Percentiles rank a stretch among this genome's conserved stretches.
phyloP scores from a whole-genome alignment of 768 basidiomycete genomes.

The Suillus lakei region DNA sequence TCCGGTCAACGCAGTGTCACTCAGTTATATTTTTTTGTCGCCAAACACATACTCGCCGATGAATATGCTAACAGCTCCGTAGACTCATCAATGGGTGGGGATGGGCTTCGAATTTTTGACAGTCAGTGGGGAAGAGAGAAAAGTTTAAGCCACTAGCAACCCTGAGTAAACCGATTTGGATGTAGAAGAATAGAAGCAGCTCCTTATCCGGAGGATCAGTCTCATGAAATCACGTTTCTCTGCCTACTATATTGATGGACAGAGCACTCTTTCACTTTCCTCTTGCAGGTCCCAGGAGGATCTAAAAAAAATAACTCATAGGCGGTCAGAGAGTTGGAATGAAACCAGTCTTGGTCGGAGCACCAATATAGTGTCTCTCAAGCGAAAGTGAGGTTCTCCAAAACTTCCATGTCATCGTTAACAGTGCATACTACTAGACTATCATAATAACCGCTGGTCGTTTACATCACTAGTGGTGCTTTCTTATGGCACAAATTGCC shows the following conservation, averaged over 20 bases:
- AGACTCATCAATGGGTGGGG: too few species aligned
- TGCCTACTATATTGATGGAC: not conserved
- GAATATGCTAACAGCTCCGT: not conserved
- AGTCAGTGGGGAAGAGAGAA: not conserved
- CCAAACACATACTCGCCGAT: not conserved
- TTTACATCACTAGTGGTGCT: slow-evolving; percentile 12
- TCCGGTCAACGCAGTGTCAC: too few species aligned
- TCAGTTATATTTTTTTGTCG: not conserved
- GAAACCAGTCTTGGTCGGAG: not conserved
- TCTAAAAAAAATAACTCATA: not conserved
- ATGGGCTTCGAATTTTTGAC: too few species aligned
- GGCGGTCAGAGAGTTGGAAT: not conserved
- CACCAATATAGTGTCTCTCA: not conserved
- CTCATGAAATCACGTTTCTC: not conserved
- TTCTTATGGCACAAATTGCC: slow-evolving; percentile 28
- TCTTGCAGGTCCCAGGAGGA: not conserved
- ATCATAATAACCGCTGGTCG: slow-evolving; percentile 17
- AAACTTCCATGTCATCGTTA: slow-evolving; percentile 8
- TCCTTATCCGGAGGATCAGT: not conserved
- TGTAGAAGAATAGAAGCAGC: not conserved
- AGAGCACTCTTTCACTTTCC: not conserved
- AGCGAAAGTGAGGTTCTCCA: not conserved
- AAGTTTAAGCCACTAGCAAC: too few species aligned
- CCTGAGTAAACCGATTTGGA: not conserved
- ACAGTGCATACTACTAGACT: slow-evolving; percentile 10